Conservation (phyloP, 2,329 filamentous ascomycete genomes). For the Coniochaeta ligniaria region DNA sequence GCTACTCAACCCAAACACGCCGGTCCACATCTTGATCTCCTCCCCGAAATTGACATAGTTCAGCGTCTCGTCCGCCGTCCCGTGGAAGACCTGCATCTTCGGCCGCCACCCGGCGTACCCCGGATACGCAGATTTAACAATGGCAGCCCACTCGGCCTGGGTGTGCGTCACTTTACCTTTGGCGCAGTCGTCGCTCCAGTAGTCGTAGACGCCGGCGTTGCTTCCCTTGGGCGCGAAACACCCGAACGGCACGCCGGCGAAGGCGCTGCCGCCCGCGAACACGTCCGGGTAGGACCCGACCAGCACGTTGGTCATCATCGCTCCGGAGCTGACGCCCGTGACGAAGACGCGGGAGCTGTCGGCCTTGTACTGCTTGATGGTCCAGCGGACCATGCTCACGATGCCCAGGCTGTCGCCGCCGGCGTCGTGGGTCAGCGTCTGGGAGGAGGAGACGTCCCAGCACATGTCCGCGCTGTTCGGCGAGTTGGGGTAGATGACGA, state of each 20-base stretch:
- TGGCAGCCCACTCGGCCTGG: conserved; percentile 19
- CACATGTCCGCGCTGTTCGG: conserved; percentile 29
- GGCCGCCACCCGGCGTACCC: conserved; percentile 39
- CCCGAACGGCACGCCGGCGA: conserved; percentile 28
- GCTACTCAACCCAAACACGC: conserved; percentile 15
- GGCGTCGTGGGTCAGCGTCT: conserved; percentile 37
- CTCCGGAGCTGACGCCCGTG: conserved; percentile 19
- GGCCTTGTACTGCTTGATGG: conserved; percentile 33
- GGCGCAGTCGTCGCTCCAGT: conserved; percentile 44
- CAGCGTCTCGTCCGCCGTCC: conserved; percentile 38
- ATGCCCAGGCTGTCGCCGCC: conserved; percentile 36
- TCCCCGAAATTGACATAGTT: conserved; percentile 43
- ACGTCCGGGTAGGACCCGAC: conserved; percentile 41
- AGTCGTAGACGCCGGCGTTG: conserved; percentile 6
- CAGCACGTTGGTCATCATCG: conserved; percentile 45
- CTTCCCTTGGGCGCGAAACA: conserved; percentile 33
- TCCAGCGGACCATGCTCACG: conserved; percentile 40
- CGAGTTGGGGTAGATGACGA: conserved; percentile 28
- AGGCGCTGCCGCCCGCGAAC: conserved; percentile 38
- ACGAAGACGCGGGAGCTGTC: conserved; percentile 36
- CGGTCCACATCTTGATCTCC: conserved; percentile 16
- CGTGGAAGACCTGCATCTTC: conserved; percentile 47
- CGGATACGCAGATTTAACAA: conserved; percentile 32
- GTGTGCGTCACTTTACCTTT: conserved; percentile 29
- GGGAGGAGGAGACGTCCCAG: conserved; percentile 47